A percentile compares a stretch with the other conserved stretches of the same genome.
Evolutionary conservation across 352 stramenopile genomes (phyloP).

Genomic region (Phytophthora pisi): DNA sequence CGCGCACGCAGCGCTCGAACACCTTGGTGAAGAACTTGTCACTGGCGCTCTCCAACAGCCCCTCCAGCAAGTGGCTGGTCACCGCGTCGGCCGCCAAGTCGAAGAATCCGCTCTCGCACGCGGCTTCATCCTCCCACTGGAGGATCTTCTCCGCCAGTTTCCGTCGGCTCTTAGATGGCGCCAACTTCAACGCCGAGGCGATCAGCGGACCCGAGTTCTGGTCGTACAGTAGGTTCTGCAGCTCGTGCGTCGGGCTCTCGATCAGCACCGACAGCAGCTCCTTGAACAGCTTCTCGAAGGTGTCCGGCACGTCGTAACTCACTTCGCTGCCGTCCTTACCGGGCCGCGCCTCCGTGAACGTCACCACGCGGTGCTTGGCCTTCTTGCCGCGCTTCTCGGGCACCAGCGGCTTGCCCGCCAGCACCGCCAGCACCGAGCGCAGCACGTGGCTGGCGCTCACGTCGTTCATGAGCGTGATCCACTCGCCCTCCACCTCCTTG

Average conservation of each 20-base stretch:
- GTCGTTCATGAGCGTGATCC: slow-evolving; percentile 87
- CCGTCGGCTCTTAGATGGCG: slow-evolving; percentile 49
- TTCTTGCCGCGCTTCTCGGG: slow-evolving; percentile 85
- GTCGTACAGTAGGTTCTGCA: slow-evolving; percentile 75
- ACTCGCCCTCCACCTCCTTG: slow-evolving; percentile 78
- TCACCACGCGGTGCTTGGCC: slow-evolving; percentile 72
- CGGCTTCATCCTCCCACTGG: slow-evolving; percentile 70
- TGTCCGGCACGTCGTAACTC: slow-evolving; percentile 55
- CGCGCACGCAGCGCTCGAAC: slow-evolving; percentile 65
- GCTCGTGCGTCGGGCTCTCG: slow-evolving; percentile 42
- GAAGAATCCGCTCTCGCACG: slow-evolving; percentile 59
- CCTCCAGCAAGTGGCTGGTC: slow-evolving; percentile 79
- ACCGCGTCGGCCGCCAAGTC: slow-evolving; percentile 75
- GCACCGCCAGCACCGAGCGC: slow-evolving; percentile 68
- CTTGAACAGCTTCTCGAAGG: slow-evolving; percentile 65
- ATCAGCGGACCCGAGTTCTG: slow-evolving; percentile 78
- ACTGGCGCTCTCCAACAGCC: slow-evolving; percentile 58
- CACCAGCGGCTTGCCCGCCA: slow-evolving; percentile 70
- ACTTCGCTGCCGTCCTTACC: slow-evolving; percentile 44
- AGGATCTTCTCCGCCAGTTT: slow-evolving; percentile 70
- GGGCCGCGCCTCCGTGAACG: slow-evolving; percentile 51
- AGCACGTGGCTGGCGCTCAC: slow-evolving; percentile 86
- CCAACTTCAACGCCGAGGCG: slow-evolving; percentile 63
- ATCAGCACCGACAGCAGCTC: slow-evolving; percentile 64
- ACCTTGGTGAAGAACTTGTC: slow-evolving; percentile 74